Base-by-base conservation (phyloP, 2,329 filamentous ascomycete genomes). In the Trichophyton mentagrophytes region DNA sequence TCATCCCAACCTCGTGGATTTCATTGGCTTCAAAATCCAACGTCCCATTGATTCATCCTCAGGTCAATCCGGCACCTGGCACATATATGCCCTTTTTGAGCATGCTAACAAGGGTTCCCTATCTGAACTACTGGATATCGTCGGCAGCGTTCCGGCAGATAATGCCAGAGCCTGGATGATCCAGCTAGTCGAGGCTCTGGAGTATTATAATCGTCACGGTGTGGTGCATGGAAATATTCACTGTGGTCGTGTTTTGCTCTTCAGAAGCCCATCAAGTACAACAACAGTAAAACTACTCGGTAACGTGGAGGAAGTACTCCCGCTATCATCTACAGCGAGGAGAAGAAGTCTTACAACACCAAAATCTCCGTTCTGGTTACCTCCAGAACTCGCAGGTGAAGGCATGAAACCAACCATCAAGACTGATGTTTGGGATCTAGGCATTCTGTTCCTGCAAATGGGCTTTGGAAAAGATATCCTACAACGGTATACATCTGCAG, bases 381-480 rank as follows among this genome's bases (percentile, higher is more conserved):
- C 91, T 1, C 88, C 90, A 1, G 90, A 96, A 73, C 80, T 90
- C 55, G 80, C 78, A 0, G 82, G 80, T 62, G 85, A 82, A 30
- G 80, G 80, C 33, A 78, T 69, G 38, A 69, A 72, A 42, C 71
- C 72, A 59, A 87, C 71, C 79, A 86, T 74, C 67, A 96, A 96
- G 71, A 89, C 90, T 0, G 93, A 97, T 71, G 83, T 97, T 7
- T 99, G 93, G 93, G 89, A 96, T 66, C 85, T 99, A 67, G 93
- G 93, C 3, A 84, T 96, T 33, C 82, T 96, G 3, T 88, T 96
- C 67, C 74, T 96, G 44, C 92, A 99, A 71, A 96, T 97, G 90
- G 82, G 93, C 2, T 92, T 96, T 71, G 93, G 93, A 1, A 79
- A 90, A 38, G 84, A 90, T 65, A 82, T 90, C 5, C 79, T 87